Base-by-base conservation (phyloP, 352 stramenopile genomes). In the Globisporangium carolinianum region DNA sequence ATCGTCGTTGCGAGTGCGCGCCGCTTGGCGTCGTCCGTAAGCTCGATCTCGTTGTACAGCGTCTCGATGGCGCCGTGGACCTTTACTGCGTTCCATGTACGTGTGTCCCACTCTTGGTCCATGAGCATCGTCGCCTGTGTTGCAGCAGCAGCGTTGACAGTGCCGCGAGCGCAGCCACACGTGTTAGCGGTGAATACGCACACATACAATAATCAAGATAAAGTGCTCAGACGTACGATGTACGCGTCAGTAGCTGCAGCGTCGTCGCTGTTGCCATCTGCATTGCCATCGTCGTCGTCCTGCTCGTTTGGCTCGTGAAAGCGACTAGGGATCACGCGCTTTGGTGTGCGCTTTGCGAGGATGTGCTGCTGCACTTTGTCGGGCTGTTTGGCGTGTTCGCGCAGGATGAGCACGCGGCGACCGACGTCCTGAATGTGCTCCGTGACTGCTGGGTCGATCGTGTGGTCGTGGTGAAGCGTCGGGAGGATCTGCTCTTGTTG, bases 31-130 rank as follows among this genome's bases (percentile, higher is more conserved):
- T 86, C 61, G 12, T 76, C 54, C 12, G 66, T 73, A 45, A 71
- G 46, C 53, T 91, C 80, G 39, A 89, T 74, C 45, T 91, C 68
- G 43, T 73, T 65, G 62, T 89, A 93, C 55, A 93, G 58, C 48
- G 75, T 82, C 35, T 89, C 70, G 17, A 91, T 69, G 0, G 78
- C 83, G 7, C 73, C 65, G 35, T 77, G 66, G 17, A 93, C 65
- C 50, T 89, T 91, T 15, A 65, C 62, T 1, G 41, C 53, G 41
- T 87, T 91, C 80, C 80, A 93, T 15, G 58, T 62, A 8, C 73
- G 75, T 0, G 80, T 91, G 60, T 91, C 80, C 80, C 83, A 93
- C 75, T 93, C 80, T 53, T 91, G 75, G 24, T 87, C 81, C 73
- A 91, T 76, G 5, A 89, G 64, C 74, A 93, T 89, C 8, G 61